Evolutionary conservation across 208 protist species (phyloP).

Genomic region (Phytomonas francai): DNA sequence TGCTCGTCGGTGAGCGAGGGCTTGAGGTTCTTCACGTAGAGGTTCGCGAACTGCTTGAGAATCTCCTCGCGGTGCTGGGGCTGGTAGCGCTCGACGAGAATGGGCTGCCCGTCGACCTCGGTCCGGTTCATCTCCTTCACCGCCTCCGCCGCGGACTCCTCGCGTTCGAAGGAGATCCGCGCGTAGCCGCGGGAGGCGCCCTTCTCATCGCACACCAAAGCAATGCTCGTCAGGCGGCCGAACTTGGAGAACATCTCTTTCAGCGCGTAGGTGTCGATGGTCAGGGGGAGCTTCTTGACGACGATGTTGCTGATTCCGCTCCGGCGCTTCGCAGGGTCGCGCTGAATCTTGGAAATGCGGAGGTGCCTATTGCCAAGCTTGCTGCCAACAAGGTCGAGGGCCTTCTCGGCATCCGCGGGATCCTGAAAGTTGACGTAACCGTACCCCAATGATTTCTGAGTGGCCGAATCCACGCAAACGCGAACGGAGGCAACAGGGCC

Average conservation of each 20-base stretch:
- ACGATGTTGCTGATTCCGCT: constrained; percentile 97
- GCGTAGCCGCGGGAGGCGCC: constrained; percentile 93
- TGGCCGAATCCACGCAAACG: constrained; percentile 96
- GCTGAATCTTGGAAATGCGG: constrained; percentile 98
- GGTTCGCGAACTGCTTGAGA: constrained; percentile 95
- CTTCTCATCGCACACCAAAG: constrained; percentile 86
- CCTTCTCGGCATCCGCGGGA: constrained; percentile 96
- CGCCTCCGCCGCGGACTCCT: constrained; percentile 91
- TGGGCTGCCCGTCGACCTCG: constrained; percentile 79
- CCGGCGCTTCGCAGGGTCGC: constrained; percentile 96
- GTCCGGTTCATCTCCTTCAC: constrained; percentile 85
- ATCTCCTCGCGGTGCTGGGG: constrained; percentile 90
- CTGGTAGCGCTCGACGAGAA: constrained; percentile 95
- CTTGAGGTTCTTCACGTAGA: constrained; percentile 99
- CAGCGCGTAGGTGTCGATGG: constrained; percentile 94
- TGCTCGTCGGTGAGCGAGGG: constrained; percentile 91
- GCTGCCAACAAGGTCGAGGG: constrained; percentile 96
- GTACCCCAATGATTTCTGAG: constrained; percentile 97
- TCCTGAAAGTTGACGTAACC: constrained; percentile 99
- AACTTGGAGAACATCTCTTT: constrained; percentile 91
- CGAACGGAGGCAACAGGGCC: constrained; percentile 96
- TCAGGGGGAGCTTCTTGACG: constrained; percentile 96
- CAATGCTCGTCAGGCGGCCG: constrained; percentile 90
- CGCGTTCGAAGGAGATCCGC: constrained; percentile 95
- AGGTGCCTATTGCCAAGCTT: constrained; percentile 90